A percentile compares a stretch with the other conserved stretches of the same genome.
Conservation (phyloP, 208 protist genomes). For the Acanthamoeba divionensis region DNA sequence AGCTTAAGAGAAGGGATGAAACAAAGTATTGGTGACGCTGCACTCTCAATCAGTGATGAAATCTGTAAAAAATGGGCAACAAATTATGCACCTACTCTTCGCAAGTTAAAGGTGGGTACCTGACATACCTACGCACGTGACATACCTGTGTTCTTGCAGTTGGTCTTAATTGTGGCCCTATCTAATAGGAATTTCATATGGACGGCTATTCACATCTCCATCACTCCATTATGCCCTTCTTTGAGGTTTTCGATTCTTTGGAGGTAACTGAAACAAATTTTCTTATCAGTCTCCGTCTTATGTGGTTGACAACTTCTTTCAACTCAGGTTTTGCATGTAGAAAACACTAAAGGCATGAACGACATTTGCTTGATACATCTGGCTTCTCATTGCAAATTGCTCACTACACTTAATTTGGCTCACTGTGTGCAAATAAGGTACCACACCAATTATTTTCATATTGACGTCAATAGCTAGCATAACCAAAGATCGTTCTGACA, state of each 20-base stretch:
- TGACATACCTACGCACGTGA: neutral
- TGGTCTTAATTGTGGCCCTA: too few species aligned
- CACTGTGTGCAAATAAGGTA: constrained; percentile 43
- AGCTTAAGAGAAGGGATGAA: neutral
- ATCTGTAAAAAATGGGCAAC: constrained; percentile 1
- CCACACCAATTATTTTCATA: neutral
- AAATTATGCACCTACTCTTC: neutral
- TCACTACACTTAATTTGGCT: neutral
- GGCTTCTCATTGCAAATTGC: neutral
- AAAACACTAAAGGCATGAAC: constrained; percentile 9
- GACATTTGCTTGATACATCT: constrained; percentile 4
- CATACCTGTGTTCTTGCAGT: neutral
- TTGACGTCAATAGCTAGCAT: neutral
- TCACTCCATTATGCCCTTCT: neutral
- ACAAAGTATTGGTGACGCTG: neutral
- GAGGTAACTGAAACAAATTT: too few species aligned
- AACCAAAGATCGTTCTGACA: neutral
- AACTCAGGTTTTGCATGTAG: neutral
- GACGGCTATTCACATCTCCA: constrained; percentile 20
- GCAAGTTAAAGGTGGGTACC: neutral
- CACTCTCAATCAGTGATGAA: neutral
- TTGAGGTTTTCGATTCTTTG: neutral
- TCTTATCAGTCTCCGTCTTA: too few species aligned
- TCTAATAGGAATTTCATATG: constrained; percentile 23
- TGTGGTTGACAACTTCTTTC: too few species aligned